Base-by-base conservation (phyloP, 1,284 basidiomycete species). In the Apiotrichum montevideense region DNA sequence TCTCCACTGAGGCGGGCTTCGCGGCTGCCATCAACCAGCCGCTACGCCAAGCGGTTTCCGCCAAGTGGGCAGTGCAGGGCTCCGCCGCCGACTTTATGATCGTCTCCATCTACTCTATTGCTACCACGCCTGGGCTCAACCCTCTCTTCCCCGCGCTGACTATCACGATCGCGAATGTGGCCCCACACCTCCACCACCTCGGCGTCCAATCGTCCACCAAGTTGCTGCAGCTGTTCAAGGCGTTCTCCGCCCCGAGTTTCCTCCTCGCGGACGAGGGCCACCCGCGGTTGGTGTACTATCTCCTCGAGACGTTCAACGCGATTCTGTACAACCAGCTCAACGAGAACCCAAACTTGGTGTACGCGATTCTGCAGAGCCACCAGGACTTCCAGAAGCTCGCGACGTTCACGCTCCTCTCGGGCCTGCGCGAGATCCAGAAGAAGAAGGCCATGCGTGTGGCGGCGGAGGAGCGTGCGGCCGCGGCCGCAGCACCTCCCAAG, bases 261-360 rank as follows among this genome's bases (percentile, higher is more conserved):
- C 78, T 98, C 41, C 79, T 98, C 34, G 86, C 90, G 0, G 93
- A 97, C 63, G 93, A 97, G 75, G 90, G 91, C 6, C 89, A 98
- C 72, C 95, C 95, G 3, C 79, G 94, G 51, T 77, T 97, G 33
- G 80, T 96, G 35, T 97, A 89, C 76, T 51, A 41, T 54, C 71
- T 74, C 15, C 67, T 98, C 45, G 94, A 98, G 72, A 84, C 87
- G 4, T 90, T 97, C 80, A 96, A 93, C 73, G 83, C 85, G 5
- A 80, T 96, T 52, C 81, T 97, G 54, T 75, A 85, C 43, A 80
- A 88, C 63, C 83, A 87, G 49, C 63, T 75, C 34, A 70, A 68
- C 61, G 85, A 88, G 40, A 98, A 97, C 73, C 86, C 93, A 0
- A 88, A 95, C 65, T 75, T 98, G 35, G 80, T 93, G 42, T 95